Base-by-base conservation (phyloP, 176 grass and related monocot genomes). In the Raddia guianensis region DNA sequence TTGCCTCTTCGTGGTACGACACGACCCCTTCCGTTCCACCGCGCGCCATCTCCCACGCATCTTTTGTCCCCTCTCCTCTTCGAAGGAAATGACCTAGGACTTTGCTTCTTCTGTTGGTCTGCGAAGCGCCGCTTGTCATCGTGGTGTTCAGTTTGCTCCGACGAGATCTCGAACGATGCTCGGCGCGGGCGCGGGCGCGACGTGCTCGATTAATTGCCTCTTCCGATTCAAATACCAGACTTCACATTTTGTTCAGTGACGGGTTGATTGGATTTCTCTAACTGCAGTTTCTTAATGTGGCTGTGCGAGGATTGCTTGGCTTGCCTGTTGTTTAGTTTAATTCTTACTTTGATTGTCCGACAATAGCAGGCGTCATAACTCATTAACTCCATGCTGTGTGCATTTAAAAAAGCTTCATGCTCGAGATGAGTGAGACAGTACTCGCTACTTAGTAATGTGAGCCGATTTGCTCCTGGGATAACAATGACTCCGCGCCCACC, bases 1-100 rank as follows among this genome's bases (percentile, higher is more conserved):
- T 47, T 82, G 86, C 15, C 75, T 93, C 78, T 86, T 95, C 71
- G 83, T 91, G 65, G 96, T 99, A n/a, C n/a, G n/a, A n/a, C n/a
- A 83, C 2, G 34, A n/a, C 14, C 19, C 12, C 13, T 40, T 13
- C 35, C 1, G 47, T 3, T 7, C 16, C 9, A 0, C 12, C n/a
- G n/a, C n/a, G n/a, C 40, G 19, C 14, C 32, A 15, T 33, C 3
- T 61, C 42, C 9, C 33, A 21, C 1, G 0, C 5, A 34, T 58
- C 57, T 21, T 49, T 19, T 1, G 51, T n/a, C 9, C 45, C 48
- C 64, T 49, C 68, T 11, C 19, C 81, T 44, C 59, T 19, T 18
- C 45, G 3, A 27, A 12, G 34, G 21, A n/a, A 83, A 76, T 57
- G 44, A 86, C 34, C 27, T 15, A 2, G 33, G 34, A 33, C 3